Conservation (phyloP, 495 filamentous ascomycete genomes). For the Neurospora hispaniola region DNA sequence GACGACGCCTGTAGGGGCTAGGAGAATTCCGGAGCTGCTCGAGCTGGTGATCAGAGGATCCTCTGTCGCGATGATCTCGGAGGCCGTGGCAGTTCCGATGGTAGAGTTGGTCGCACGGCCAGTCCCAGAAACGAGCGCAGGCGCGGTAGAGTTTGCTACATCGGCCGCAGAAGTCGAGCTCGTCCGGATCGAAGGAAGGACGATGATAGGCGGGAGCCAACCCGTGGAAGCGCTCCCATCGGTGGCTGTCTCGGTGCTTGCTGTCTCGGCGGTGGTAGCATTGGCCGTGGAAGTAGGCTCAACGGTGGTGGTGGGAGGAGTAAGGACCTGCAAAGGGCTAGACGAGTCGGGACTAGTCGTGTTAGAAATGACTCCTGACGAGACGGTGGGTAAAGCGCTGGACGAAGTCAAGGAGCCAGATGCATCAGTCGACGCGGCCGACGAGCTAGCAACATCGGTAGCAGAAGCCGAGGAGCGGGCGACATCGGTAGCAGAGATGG, state of each 20-base stretch:
- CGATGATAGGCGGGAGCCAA: not conserved
- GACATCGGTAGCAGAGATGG: not conserved
- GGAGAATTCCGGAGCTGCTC: slow-evolving; percentile 2
- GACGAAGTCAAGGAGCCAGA: not conserved
- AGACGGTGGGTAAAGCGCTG: not conserved
- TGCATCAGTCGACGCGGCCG: not conserved
- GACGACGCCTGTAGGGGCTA: slow-evolving; percentile 10
- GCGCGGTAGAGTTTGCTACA: not conserved
- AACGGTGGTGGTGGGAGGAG: not conserved
- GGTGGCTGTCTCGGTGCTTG: not conserved
- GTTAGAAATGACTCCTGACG: not conserved
- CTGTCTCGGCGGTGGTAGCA: not conserved
- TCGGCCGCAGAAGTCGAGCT: not conserved
- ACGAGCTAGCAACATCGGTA: not conserved
- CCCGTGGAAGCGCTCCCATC: not conserved
- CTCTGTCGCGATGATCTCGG: slow-evolving; percentile 1
- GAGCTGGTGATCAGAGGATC: slow-evolving; percentile 3
- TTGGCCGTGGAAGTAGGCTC: not conserved
- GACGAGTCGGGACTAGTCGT: not conserved
- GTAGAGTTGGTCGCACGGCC: not conserved
- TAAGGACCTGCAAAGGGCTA: not conserved
- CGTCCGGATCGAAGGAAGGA: slow-evolving; percentile 4
- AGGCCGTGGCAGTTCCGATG: not conserved
- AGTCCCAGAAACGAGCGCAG: not conserved
- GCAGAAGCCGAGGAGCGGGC: slow-evolving; percentile 1